Evolutionary conservation across 2,329 filamentous ascomycete species (phyloP).

Genomic region (Ophiostoma ulmi): DNA sequence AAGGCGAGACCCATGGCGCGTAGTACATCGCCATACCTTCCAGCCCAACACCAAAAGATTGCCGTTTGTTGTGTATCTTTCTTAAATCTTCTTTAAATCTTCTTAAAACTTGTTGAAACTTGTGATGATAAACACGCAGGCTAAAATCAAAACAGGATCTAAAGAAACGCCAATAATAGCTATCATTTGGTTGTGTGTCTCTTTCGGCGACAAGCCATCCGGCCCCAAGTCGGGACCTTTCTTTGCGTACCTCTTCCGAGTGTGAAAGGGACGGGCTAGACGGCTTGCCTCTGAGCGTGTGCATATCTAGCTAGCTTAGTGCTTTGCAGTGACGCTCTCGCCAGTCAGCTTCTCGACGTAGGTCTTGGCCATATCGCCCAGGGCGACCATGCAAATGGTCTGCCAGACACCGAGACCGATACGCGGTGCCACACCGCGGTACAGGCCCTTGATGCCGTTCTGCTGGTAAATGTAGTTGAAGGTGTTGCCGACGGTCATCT

Average conservation of each 20-base stretch:
- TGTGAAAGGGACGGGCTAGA: neutral
- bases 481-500: conserved; percentile 91
- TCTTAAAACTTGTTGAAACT: neutral
- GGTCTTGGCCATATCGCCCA: conserved; percentile 81
- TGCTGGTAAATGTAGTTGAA: conserved; percentile 81
- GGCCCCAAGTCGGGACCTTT: neutral
- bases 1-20: neutral
- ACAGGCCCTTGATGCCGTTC: conserved; percentile 87
- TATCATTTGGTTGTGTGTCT: neutral
- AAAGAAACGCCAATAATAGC: neutral
- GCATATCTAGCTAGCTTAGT: conserved; percentile 41
- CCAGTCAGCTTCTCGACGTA: conserved; percentile 64
- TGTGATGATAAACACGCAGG: neutral
- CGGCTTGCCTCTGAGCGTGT: neutral
- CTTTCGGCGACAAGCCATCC: neutral
- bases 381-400: conserved; percentile 98
- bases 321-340: conserved; percentile 60
- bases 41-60: neutral
- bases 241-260: neutral
- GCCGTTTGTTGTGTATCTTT: neutral
- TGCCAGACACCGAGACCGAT: conserved; percentile 97
- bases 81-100: neutral
- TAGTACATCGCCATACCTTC: neutral
- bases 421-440: conserved; percentile 89
- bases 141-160: conserved; percentile 1